Conservation (phyloP, 148 eudicot species). For the Rhododendron ovatum region DNA sequence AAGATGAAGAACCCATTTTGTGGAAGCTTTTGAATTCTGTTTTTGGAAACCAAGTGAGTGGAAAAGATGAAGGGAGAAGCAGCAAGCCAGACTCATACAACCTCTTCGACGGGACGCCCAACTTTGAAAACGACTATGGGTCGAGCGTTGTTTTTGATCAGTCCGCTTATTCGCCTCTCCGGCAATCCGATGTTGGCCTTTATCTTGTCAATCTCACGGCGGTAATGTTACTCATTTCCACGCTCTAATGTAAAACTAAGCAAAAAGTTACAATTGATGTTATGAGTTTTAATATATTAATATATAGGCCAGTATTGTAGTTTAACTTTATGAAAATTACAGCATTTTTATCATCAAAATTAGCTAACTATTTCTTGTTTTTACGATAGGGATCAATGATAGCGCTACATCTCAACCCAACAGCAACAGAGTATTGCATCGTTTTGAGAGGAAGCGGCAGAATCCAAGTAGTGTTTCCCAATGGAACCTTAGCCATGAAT, state of each 20-base stretch:
- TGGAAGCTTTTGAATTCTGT: not conserved
- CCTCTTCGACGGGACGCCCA: not conserved
- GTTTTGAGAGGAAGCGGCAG: conserved; percentile 68
- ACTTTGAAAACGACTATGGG: not conserved
- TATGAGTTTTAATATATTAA: not conserved
- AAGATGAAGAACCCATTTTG: not conserved
- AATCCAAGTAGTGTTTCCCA: conserved; percentile 72
- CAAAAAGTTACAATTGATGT: too few species aligned
- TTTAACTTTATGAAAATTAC: too few species aligned
- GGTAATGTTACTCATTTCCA: conserved; percentile 32
- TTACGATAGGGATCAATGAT: conserved; percentile 65
- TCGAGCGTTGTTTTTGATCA: conserved; percentile 41
- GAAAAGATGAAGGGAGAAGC: conserved; percentile 9
- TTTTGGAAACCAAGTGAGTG: not conserved
- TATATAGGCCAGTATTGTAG: too few species aligned
- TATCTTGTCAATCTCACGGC: conserved; percentile 76
- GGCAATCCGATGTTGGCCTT: conserved; percentile 45
- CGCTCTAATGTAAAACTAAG: too few species aligned
- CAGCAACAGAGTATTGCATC: conserved; percentile 67
- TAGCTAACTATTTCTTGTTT: not conserved
- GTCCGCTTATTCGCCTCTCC: conserved; percentile 51
- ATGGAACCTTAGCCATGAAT: conserved; percentile 67
- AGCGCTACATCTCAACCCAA: conserved; percentile 90
- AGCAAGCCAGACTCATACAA: not conserved
- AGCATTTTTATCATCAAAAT: not conserved